phyloP scores from a whole-genome alignment of 2,329 filamentous ascomycete genomes.

The Aspergillus felis region DNA sequence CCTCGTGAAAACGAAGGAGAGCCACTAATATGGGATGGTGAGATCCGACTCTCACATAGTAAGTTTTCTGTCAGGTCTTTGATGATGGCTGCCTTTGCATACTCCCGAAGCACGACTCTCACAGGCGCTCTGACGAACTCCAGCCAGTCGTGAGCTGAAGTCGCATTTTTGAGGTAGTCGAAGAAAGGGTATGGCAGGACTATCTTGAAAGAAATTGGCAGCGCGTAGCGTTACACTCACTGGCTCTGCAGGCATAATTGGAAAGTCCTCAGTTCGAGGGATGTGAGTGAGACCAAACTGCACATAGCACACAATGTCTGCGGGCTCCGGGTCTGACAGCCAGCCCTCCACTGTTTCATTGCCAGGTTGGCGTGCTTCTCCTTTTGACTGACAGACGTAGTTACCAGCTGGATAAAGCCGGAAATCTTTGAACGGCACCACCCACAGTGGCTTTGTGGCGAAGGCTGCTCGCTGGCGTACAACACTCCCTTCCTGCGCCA shows the following conservation, averaged over 20 bases:
- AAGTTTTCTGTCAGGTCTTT: too few relatives aligned
- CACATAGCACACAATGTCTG: slow-evolving; percentile 55
- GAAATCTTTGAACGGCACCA: slow-evolving; percentile 54
- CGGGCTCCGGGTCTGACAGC: slow-evolving; percentile 43
- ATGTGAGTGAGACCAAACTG: slow-evolving; percentile 59
- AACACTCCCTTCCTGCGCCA: slow-evolving; percentile 51
- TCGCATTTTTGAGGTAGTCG: too few relatives aligned
- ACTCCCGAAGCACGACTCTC: too few relatives aligned
- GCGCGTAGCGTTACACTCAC: slow-evolving; percentile 56
- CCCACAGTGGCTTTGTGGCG: slow-evolving; percentile 56
- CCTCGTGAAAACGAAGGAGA: too few relatives aligned
- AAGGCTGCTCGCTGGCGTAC: slow-evolving; percentile 58
- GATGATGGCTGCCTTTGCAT: too few relatives aligned
- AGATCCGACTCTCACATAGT: too few relatives aligned
- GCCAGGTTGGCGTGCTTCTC: slow-evolving; percentile 32
- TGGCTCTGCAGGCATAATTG: slow-evolving; percentile 57
- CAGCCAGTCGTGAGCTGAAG: too few relatives aligned
- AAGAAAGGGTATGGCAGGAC: slow-evolving; percentile 45
- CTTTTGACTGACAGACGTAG: slow-evolving; percentile 58
- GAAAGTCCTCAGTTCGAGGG: slow-evolving; percentile 50
- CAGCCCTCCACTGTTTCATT: slow-evolving; percentile 43
- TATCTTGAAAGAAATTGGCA: slow-evolving; percentile 57
- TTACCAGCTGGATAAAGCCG: slow-evolving; percentile 59
- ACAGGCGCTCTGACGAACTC: too few relatives aligned
- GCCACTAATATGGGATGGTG: too few relatives aligned